A percentile compares a stretch with the other conserved stretches of the same genome.
Conservation (phyloP, 306 rosid species). For the Luffa acutangula region DNA sequence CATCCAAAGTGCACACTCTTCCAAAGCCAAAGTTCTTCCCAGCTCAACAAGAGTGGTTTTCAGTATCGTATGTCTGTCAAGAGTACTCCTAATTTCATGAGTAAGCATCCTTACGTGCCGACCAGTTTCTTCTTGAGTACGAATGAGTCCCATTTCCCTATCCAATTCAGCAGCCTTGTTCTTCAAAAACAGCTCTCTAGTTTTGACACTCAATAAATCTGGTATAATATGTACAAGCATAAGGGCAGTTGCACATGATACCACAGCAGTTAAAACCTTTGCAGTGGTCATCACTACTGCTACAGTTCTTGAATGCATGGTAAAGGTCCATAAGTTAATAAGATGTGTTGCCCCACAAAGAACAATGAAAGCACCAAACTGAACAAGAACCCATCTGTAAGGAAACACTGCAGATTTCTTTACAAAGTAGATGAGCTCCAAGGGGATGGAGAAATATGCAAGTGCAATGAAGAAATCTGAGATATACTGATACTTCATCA, state of each 20-base stretch:
- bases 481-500: constrained; percentile 18
- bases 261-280: constrained; percentile 18
- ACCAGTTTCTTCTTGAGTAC: constrained; percentile 16
- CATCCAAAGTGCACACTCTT: constrained; percentile 99
- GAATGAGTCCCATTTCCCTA: constrained; percentile 19
- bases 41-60: constrained; percentile 18
- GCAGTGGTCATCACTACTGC: constrained; percentile 16
- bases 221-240: constrained; percentile 21
- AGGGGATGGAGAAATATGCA: constrained; percentile 58
- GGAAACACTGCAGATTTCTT: constrained; percentile 20
- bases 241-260: constrained; percentile 18
- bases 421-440: constrained; percentile 21
- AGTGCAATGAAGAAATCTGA: constrained; percentile 38
- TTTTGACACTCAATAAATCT: constrained; percentile 16
- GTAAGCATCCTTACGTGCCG: constrained; percentile 19
- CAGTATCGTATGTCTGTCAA: constrained; percentile 15
- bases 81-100: constrained; percentile 20
- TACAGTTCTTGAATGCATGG: constrained; percentile 13
- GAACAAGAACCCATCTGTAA: constrained; percentile 70
- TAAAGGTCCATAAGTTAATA: constrained; percentile 18
- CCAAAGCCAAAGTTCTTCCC: constrained; percentile 83
- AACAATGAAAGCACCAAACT: constrained; percentile 93
- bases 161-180: constrained; percentile 19
- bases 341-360: constrained; percentile 26
- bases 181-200: constrained; percentile 16